These are phyloP conservation scores for Xylaria acuta DNA, from an alignment of 495 filamentous ascomycete genomes.

Conservation along the genomic window DNA sequence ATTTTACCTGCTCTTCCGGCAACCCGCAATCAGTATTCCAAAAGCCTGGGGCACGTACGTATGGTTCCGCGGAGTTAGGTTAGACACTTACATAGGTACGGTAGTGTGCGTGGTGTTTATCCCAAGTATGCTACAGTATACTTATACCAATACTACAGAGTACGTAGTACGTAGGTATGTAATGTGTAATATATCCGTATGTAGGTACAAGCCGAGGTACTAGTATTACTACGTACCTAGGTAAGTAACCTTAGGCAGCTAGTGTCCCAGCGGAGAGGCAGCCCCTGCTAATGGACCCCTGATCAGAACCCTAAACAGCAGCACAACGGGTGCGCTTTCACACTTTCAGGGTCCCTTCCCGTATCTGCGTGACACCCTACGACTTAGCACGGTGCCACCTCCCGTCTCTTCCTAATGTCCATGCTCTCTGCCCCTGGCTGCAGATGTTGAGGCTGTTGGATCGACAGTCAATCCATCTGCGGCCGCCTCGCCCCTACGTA, in stretches of 20 bases:
- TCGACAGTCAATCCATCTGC: constrained; percentile 23
- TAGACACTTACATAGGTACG: background rate
- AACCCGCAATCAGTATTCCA: background rate
- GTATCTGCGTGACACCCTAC: constrained; percentile 16
- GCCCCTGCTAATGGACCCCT: constrained; percentile 24
- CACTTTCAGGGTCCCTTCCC: constrained; percentile 18
- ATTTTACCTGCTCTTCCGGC: background rate
- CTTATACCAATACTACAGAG: background rate
- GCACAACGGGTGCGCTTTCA: constrained; percentile 16
- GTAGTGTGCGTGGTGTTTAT: background rate
- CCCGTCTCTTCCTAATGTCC: constrained; percentile 4
- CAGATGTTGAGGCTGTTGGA: constrained; percentile 28
- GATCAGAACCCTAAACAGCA: constrained; percentile 13
- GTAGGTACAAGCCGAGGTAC: background rate
- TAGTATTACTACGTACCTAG: no score
- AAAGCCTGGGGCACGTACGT: background rate
- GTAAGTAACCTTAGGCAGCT: constrained; percentile 12
- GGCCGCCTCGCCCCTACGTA: constrained; percentile 18
- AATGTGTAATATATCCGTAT: background rate
- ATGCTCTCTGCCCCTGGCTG: constrained; percentile 15
- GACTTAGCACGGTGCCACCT: constrained; percentile 6
- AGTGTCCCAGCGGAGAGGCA: constrained; percentile 26
- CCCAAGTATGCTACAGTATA: background rate
- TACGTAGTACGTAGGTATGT: no score
- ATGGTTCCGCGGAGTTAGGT: background rate